Evolutionary conservation across 208 protist genomes (phyloP).

Genomic region (Angomonas desouzai): DNA sequence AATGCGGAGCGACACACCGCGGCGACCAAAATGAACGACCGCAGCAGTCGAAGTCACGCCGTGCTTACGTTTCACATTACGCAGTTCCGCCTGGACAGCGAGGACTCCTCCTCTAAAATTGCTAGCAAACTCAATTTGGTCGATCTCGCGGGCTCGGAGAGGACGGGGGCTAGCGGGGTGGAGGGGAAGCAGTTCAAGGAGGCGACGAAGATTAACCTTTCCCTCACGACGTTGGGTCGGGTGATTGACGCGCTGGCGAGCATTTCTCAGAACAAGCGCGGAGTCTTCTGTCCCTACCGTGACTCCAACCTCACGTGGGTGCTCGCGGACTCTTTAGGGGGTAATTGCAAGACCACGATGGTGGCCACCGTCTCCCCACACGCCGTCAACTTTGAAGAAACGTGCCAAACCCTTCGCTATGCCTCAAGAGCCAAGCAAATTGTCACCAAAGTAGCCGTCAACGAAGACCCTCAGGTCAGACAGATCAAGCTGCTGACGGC

Average conservation of each 20-base stretch:
- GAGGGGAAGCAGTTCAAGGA: constrained; percentile 70
- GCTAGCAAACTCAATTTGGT: constrained; percentile 90
- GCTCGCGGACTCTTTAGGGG: constrained; percentile 84
- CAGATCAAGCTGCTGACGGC: constrained; percentile 65
- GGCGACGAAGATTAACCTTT: constrained; percentile 90
- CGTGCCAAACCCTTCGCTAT: constrained; percentile 90
- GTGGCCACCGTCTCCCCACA: constrained; percentile 93
- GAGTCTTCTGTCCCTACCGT: constrained; percentile 82
- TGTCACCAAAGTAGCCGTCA: constrained; percentile 84
- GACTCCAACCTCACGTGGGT: constrained; percentile 89
- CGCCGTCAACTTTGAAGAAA: constrained; percentile 87
- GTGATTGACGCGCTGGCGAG: constrained; percentile 80
- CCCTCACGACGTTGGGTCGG: constrained; percentile 84
- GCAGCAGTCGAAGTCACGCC: constrained; percentile 87
- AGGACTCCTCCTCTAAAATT: constrained; percentile 26
- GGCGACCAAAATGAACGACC: constrained; percentile 87
- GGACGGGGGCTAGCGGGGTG: constrained; percentile 53
- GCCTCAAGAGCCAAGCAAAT: constrained; percentile 90
- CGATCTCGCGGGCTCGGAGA: constrained; percentile 93
- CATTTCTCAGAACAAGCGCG: constrained; percentile 37
- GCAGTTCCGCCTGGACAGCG: constrained; percentile 41
- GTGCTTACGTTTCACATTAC: constrained; percentile 78
- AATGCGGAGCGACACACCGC: constrained; percentile 77
- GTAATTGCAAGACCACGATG: constrained; percentile 94
- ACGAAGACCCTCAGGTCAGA: constrained; percentile 89